Conservation (phyloP, 2,329 filamentous ascomycete species). For the Ophiocordyceps camponoti-floridani region DNA sequence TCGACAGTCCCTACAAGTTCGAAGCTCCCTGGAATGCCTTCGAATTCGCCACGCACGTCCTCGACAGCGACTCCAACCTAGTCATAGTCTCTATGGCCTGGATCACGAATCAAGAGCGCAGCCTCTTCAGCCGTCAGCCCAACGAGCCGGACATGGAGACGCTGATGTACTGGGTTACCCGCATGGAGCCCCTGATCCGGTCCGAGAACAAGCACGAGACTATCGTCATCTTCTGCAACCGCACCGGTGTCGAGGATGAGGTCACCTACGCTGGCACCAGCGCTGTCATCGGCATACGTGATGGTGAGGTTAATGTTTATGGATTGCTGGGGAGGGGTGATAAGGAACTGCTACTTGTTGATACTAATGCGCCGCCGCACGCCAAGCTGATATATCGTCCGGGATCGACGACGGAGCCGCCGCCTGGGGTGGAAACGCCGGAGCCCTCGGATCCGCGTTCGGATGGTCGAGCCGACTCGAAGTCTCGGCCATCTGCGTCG, state of each 20-base stretch:
- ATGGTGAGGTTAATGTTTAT: conserved; percentile 49
- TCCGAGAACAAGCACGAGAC: conserved; percentile 35
- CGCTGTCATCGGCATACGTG: conserved; percentile 46
- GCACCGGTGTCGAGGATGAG: conserved; percentile 47
- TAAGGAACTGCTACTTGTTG: conserved; percentile 49
- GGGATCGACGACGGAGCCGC: background rate
- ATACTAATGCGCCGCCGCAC: conserved; percentile 30
- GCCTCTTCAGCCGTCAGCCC: conserved; percentile 25
- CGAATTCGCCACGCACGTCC: conserved; percentile 34
- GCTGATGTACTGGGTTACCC: conserved; percentile 55
- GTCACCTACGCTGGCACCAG: conserved; percentile 59
- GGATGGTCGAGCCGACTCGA: too few species aligned
- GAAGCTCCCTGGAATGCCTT: conserved; percentile 19
- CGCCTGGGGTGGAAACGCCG: background rate
- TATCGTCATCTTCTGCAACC: conserved; percentile 54
- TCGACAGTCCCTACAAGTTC: conserved; percentile 17
- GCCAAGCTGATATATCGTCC: conserved; percentile 23
- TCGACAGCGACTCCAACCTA: conserved; percentile 37
- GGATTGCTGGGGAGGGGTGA: conserved; percentile 54
- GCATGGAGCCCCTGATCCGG: conserved; percentile 47
- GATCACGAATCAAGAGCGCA: conserved; percentile 41
- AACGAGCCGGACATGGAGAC: conserved; percentile 54
- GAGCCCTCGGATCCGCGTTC: background rate
- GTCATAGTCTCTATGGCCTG: conserved; percentile 65
- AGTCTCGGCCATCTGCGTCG: too few species aligned